Evolutionary conservation across 495 filamentous ascomycete genomes (phyloP), one percentile per base, ranked within the genome.

Genomic region (Lichina pygmaea): DNA sequence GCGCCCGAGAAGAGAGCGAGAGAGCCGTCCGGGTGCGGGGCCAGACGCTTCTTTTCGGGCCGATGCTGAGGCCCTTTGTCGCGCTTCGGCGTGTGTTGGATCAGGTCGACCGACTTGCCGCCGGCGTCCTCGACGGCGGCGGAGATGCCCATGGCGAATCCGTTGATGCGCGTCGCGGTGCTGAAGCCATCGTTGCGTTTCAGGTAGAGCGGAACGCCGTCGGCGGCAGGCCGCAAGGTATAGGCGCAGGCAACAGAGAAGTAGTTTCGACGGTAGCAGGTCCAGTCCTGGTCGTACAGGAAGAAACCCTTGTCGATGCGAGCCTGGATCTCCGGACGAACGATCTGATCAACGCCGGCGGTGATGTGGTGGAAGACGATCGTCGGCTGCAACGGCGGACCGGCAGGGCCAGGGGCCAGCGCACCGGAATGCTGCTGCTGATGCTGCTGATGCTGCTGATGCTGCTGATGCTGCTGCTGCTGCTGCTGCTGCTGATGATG

Each of bases 281-380:
- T 95, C 86, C 86, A 95, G 48, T 89, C 81, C 11, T 71, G 66
- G 46, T 93, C 86, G 3, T 70, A 70, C 38, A 76, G 65, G 57
- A 94, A 93, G 63, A 93, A 92, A 1, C 86, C 86, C 54, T 93
- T 91, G 54, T 91, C 84, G 47, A 93, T 86, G 51, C 78, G 77
- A 6, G 81, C 83, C 44, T 77, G 67, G 50, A 95, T 81, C 30
- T 84, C 78, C 6, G 80, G 70, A 47, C 71, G 76, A 45, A 93
- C 67, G 9, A 53, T 50, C 6, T 62, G 60, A 6, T 72, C 69
- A 44, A 79, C 75, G 17, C 59, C 62, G 34, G 73, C 70, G 36
- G 70, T 59, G 32, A 86, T 63, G 11, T 62, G 56, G 34, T 77
- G 68, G 16, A 79, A 60, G 8, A 64, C 52, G 12, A 63, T 64